Conservation (phyloP, 2,329 filamentous ascomycete genomes). For the Aphanocladium album region DNA sequence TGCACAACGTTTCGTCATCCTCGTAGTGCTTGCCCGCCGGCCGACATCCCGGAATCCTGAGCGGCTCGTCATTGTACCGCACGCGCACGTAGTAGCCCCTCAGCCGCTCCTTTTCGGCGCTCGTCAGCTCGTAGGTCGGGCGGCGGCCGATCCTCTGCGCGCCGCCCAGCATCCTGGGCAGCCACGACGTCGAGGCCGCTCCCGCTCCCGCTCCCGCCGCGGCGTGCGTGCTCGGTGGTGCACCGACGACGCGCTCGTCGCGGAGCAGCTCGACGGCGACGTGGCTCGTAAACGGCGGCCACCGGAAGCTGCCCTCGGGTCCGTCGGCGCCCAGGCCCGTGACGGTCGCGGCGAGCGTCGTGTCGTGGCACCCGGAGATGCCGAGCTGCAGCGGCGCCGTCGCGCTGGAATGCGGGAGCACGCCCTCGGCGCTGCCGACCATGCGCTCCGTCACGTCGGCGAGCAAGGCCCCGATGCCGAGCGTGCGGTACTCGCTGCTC, state of each 20-base stretch:
- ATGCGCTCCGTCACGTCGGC: constrained; percentile 78
- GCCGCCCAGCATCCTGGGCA: constrained; percentile 24
- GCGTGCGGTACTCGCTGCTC: constrained; percentile 76
- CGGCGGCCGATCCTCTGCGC: constrained; percentile 53
- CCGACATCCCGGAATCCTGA: constrained; percentile 78
- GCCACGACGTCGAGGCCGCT: constrained; percentile 19
- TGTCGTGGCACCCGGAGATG: constrained; percentile 86
- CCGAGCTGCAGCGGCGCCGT: constrained; percentile 61
- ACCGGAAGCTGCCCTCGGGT: constrained; percentile 45
- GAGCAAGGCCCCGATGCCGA: constrained; percentile 81
- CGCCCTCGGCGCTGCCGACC: constrained; percentile 55
- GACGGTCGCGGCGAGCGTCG: constrained; percentile 77
- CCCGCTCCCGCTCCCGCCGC: constrained; percentile 18
- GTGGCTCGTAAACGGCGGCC: constrained; percentile 93
- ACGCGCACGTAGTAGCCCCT: constrained; percentile 82
- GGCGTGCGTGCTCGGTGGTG: constrained; percentile 21
- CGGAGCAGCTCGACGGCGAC: constrained; percentile 88
- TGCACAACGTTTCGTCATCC: constrained; percentile 86
- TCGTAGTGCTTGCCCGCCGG: constrained; percentile 73
- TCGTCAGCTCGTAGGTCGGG: constrained; percentile 49
- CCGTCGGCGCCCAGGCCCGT: constrained; percentile 75
- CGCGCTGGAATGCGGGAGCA: not conserved
- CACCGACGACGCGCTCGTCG: constrained; percentile 30
- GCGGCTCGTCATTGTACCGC: constrained; percentile 81
- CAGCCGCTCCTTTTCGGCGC: constrained; percentile 54